These are phyloP conservation scores for Cicer arietinum DNA, from an alignment of 306 rosid species.

Conservation along the genomic window DNA sequence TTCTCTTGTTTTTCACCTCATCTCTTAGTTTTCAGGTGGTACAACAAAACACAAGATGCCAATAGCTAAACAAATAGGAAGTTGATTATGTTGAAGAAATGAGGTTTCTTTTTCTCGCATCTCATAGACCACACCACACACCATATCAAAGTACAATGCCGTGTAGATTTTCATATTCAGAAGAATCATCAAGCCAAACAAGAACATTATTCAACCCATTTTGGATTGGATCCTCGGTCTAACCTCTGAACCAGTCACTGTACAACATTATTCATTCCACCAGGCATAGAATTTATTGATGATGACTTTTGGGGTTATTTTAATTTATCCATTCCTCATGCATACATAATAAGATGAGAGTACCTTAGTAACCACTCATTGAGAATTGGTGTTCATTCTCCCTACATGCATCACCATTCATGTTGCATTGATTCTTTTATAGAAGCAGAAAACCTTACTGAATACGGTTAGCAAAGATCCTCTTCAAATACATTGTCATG, in stretches of 20 bases:
- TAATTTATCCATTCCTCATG: no score
- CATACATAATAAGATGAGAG: no score
- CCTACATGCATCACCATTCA: background rate
- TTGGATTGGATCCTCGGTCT: no score
- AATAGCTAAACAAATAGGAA: background rate
- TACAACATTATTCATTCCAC: no score
- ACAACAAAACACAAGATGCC: background rate
- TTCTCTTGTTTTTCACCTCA: background rate
- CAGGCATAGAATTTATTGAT: no score
- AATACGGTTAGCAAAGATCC: background rate
- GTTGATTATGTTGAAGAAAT: background rate
- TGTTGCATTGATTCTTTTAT: background rate
- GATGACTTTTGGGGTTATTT: no score
- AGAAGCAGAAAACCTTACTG: background rate
- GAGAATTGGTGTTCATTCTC: background rate
- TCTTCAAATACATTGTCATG: background rate
- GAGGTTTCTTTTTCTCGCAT: background rate
- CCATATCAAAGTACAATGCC: background rate
- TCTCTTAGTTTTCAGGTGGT: conserved; percentile 7
- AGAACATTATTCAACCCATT: background rate
- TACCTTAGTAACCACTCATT: no score
- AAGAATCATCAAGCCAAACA: background rate
- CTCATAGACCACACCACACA: background rate
- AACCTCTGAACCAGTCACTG: no score
- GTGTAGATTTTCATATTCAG: background rate